Conservation (phyloP, 768 basidiomycete genomes). For the Boletus vinaceobasis region DNA sequence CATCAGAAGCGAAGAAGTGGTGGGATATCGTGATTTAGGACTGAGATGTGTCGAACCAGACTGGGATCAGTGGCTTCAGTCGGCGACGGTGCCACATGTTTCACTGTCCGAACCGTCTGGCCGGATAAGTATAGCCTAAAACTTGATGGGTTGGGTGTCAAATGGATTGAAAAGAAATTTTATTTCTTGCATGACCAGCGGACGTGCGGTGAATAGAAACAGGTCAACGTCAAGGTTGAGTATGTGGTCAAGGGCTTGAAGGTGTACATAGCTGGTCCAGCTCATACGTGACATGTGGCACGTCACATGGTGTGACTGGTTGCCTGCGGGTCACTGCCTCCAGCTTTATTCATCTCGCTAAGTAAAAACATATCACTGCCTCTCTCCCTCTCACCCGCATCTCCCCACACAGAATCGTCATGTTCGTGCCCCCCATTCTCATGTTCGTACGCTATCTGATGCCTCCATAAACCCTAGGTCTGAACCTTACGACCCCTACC, state of each 20-base stretch:
- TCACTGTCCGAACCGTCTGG: neutral
- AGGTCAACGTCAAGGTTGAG: neutral
- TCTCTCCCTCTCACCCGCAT: neutral
- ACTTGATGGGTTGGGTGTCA: no score
- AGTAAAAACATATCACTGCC: conserved; percentile 9
- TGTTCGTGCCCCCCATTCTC: conserved; percentile 23
- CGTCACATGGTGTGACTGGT: conserved; percentile 19
- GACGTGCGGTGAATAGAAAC: neutral
- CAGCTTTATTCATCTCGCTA: conserved; percentile 16
- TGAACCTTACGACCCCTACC: conserved; percentile 98
- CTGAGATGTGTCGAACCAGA: neutral
- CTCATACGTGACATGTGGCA: conserved; percentile 24
- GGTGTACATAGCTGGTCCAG: no score
- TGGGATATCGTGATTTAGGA: no score
- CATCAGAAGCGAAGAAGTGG: neutral
- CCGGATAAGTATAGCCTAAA: neutral
- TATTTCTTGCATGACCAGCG: no score
- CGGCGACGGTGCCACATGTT: neutral
- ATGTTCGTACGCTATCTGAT: neutral
- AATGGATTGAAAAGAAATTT: no score
- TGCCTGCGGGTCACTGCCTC: conserved; percentile 11
- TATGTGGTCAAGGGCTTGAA: neutral
- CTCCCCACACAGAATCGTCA: conserved; percentile 12
- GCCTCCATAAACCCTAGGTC: conserved; percentile 55
- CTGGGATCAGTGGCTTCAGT: neutral